Base-by-base conservation (phyloP, 1,284 basidiomycete species). In the Phylloboletellus chloephorus region DNA sequence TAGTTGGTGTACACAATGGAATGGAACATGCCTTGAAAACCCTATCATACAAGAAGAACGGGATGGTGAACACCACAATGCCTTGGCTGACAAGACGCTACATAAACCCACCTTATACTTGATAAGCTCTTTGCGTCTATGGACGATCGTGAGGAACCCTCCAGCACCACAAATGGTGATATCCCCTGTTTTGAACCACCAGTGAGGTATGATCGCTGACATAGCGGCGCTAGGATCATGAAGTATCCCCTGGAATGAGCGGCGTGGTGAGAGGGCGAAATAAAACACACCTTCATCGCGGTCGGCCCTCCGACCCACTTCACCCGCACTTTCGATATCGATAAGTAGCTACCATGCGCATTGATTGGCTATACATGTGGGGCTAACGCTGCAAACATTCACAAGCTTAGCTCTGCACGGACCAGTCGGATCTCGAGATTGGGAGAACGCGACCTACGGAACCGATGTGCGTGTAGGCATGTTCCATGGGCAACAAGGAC, bases 141-240 rank as follows among this genome's bases (percentile, higher is more conserved):
- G 83, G 2, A 86, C 76, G 37, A 86, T 78, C 34, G 66, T 72
- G 50, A 73, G 80, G 49, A 66, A 80, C 0, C 86, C 88, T 2
- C 88, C 77, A 3, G 60, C 50, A 49, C 87, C 82, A 7, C 73
- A 60, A 9, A 73, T 61, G 0, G 73, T 79, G 32, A 90, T 74
- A 60, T 92, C 88, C 1, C 88, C 88, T 0, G 87, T 92, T 69
- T 85, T 88, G 70, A 89, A 84, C 85, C 85, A 93, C 3, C 76
- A 73, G 45, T 86, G 80, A 1, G 66, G 57, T 0, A 83, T 88
- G 50, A 91, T 84, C 3, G 78, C 63, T 7, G 77, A 71, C 9
- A 61, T 60, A 0, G 86, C 91, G 5, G 88, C 87, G 12, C 64
- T 61, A 0, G 67, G 63, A 48, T 90, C 88, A 54, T 80, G 33